phyloP scores from a whole-genome alignment of 2,329 filamentous ascomycete genomes.

The Immersiporthe knoxdaviesiana region DNA sequence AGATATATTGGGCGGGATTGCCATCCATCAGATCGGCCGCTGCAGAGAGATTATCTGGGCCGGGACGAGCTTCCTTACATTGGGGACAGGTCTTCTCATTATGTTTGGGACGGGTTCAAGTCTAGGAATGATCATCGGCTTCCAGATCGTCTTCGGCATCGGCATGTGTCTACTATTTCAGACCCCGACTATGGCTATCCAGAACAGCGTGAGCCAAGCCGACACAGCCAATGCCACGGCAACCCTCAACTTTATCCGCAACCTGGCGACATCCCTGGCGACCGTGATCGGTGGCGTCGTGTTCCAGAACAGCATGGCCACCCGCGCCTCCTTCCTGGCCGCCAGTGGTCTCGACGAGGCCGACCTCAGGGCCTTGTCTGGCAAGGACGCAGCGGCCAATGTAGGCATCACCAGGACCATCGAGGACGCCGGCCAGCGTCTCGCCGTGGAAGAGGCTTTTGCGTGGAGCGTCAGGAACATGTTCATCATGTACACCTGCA shows the following conservation, averaged over 20 bases:
- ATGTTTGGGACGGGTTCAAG: conserved; percentile 42
- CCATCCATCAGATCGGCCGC: conserved; percentile 55
- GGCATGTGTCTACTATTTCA: conserved; percentile 35
- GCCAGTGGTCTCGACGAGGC: conserved; percentile 31
- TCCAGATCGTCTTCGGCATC: conserved; percentile 4
- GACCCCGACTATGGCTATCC: conserved; percentile 61
- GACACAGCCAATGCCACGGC: conserved; percentile 64
- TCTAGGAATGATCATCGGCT: conserved; percentile 1
- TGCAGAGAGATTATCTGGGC: conserved; percentile 57
- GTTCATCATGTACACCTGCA: conserved; percentile 51
- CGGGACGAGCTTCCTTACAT: conserved; percentile 54
- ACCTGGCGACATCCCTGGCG: conserved; percentile 55
- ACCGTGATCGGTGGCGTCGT: conserved; percentile 51
- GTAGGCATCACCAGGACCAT: conserved; percentile 47
- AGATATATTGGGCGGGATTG: conserved; percentile 32
- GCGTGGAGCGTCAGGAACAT: conserved; percentile 53
- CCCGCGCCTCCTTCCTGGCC: neutral
- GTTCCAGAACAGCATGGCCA: conserved; percentile 35
- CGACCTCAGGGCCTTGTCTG: conserved; percentile 43
- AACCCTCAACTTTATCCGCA: conserved; percentile 59
- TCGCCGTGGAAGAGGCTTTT: conserved; percentile 49
- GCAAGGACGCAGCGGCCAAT: conserved; percentile 50
- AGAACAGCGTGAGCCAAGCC: conserved; percentile 57
- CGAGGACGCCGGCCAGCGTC: conserved; percentile 41
- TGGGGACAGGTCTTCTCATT: conserved; percentile 60